Conservation (phyloP, 805 yeast species). For the Wickerhamiella siamensis region DNA sequence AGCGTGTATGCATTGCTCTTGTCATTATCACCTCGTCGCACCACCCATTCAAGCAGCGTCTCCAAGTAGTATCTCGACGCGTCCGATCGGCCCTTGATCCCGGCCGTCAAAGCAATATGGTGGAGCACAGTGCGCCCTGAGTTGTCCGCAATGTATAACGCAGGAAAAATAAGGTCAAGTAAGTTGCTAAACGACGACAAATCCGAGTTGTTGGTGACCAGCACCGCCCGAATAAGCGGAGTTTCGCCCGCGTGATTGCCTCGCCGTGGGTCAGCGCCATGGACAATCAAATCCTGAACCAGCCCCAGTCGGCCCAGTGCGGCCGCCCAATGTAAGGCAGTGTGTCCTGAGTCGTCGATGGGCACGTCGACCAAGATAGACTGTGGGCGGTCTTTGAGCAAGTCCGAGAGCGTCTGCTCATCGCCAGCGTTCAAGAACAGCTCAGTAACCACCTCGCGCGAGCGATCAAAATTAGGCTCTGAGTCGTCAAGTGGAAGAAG, state of each 20-base stretch:
- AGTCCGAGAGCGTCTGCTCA: slow-evolving; percentile 9
- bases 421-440: slow-evolving; percentile 16
- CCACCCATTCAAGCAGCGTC: slow-evolving; percentile 64
- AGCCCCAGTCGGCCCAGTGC: slow-evolving; percentile 67
- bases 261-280: slow-evolving; percentile 53
- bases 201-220: slow-evolving; percentile 72
- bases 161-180: slow-evolving; percentile 62
- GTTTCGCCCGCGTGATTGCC: slow-evolving; percentile 81
- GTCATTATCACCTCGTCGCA: slow-evolving; percentile 35
- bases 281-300: slow-evolving; percentile 51
- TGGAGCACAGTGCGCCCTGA: slow-evolving; percentile 73
- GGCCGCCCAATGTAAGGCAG: slow-evolving; percentile 92
- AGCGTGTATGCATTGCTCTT: slow-evolving; percentile 36
- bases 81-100: slow-evolving; percentile 55
- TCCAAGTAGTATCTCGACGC: slow-evolving; percentile 65
- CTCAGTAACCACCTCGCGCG: slow-evolving; percentile 14
- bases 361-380: slow-evolving; percentile 50
- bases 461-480: slow-evolving; percentile 7
- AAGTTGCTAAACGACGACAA: slow-evolving; percentile 57
- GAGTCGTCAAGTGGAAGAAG: slow-evolving; percentile 9
- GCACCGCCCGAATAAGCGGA: slow-evolving; percentile 68
- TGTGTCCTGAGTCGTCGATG: slow-evolving; percentile 85
- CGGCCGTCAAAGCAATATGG: slow-evolving; percentile 70
- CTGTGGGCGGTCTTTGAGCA: slow-evolving; percentile 20
- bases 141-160: slow-evolving; percentile 47